Evolutionary conservation across 1,284 basidiomycete species (phyloP).

Genomic region (Marasmius oreades): DNA sequence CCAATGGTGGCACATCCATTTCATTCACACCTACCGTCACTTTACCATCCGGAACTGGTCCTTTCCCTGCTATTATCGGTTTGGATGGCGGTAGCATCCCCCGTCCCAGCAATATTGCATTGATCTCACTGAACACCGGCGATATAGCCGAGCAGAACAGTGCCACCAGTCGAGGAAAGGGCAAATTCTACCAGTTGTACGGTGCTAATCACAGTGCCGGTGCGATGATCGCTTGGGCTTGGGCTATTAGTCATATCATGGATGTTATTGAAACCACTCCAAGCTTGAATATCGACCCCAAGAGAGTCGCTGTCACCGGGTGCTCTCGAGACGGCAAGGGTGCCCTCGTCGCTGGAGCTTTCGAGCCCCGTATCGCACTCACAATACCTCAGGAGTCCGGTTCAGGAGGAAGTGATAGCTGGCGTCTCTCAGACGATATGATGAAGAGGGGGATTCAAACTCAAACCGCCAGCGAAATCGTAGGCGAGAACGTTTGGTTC

Average conservation of each 20-base stretch:
- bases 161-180: slow-evolving; percentile 41
- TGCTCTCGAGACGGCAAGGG: slow-evolving; percentile 57
- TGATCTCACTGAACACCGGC: slow-evolving; percentile 47
- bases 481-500: slow-evolving; percentile 55
- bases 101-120: slow-evolving; percentile 40
- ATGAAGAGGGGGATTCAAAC: slow-evolving; percentile 31
- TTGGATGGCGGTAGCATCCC: slow-evolving; percentile 49
- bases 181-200: slow-evolving; percentile 52
- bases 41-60: slow-evolving; percentile 38
- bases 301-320: slow-evolving; percentile 47
- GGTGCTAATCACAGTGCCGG: slow-evolving; percentile 40
- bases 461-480: slow-evolving; percentile 49
- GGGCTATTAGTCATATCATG: slow-evolving; percentile 53
- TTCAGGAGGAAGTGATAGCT: slow-evolving; percentile 52
- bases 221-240: slow-evolving; percentile 55
- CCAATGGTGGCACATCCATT: slow-evolving; percentile 39
- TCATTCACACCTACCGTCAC: slow-evolving; percentile 41
- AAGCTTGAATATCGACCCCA: slow-evolving; percentile 39
- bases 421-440: slow-evolving; percentile 48
- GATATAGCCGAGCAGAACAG: slow-evolving; percentile 45
- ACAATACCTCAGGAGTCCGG: slow-evolving; percentile 58
- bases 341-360: slow-evolving; percentile 51
- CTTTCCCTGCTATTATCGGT: slow-evolving; percentile 50
- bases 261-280: slow-evolving; percentile 47
- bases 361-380: slow-evolving; percentile 49